Evolutionary conservation across 495 filamentous ascomycete genomes (phyloP).

Genomic region (Penicillium parvum): DNA sequence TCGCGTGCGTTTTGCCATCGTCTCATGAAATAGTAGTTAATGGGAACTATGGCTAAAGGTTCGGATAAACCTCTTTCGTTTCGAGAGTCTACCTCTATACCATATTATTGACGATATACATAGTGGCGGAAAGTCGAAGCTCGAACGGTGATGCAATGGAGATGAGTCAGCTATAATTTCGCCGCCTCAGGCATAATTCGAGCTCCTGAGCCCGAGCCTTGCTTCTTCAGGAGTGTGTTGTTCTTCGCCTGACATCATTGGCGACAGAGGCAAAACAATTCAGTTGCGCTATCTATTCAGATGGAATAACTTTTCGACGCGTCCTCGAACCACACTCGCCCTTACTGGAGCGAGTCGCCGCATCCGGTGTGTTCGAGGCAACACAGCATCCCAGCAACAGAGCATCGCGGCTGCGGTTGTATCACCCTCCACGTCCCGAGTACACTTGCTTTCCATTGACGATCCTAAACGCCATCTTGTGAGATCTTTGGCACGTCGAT

Average conservation of each 20-base stretch:
- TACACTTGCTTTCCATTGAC: too few species aligned
- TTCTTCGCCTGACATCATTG: constrained; percentile 12
- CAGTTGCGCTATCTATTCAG: background rate
- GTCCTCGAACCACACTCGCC: background rate
- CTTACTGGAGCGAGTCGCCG: constrained; percentile 9
- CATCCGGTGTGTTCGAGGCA: constrained; percentile 16
- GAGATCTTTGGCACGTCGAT: too few species aligned
- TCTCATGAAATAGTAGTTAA: background rate
- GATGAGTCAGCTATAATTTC: constrained; percentile 1
- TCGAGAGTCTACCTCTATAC: too few species aligned
- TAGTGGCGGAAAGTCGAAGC: background rate
- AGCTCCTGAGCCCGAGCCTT: background rate
- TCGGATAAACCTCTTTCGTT: too few species aligned
- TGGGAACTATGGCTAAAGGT: too few species aligned
- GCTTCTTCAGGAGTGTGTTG: constrained; percentile 6
- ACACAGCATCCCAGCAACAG: constrained; percentile 10
- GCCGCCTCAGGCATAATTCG: constrained; percentile 7
- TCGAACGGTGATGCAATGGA: constrained; percentile 3
- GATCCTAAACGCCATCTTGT: too few species aligned
- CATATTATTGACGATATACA: too few species aligned
- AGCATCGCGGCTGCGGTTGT: constrained; percentile 6
- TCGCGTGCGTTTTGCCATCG: too few species aligned
- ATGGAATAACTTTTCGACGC: constrained; percentile 7
- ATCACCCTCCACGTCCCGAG: background rate
- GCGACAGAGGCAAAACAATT: constrained; percentile 1